Evolutionary conservation across 371 early-diverging fungal genomes (phyloP), one percentile per base, ranked within the genome.

Genomic region (Mortierella sp.): DNA sequence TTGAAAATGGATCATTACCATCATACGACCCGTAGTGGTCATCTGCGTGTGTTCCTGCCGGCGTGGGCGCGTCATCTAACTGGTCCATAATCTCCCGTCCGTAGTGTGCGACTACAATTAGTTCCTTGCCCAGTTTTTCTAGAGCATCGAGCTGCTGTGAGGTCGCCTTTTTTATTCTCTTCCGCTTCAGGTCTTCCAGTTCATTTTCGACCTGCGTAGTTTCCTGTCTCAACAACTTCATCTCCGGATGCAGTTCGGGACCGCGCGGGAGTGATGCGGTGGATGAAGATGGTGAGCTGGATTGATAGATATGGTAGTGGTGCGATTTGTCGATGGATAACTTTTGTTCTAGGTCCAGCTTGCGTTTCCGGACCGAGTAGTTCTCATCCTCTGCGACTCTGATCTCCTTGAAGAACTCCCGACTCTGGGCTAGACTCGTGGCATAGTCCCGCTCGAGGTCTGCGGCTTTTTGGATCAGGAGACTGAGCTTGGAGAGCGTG

Each of bases 391-490:
- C 75, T 8, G 75, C 75, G 21, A 60, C 60, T 0, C 75, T 63
- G 24, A 75, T 60, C 42, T 75, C 75, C 56, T 75, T 75, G 61
- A 75, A 75, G 17, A 63, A 34, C 24, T 75, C 75, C 2, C 75
- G 64, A 28, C 64, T 63, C 44, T 68, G 60, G 0, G 51, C 69
- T 0, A 75, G 52, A 17, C 69, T 62, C 26, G 62, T 30, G 37
- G 64, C 49, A 42, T 75, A 68, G 21, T 8, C 64, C n/a, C 75
- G 59, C 28, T 75, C 69, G 5, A 75, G 56, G 39, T 75, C 69
- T 15, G 75, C 64, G 3, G 69, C 63, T 52, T 60, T 67, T 48
- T 64, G 69, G 42, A 75, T 68, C 8, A 75, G 28, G 42, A 75
- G 48, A 26, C 58, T 49, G 48, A 75, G 60, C 32, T 75, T 75